Evolutionary conservation across 352 stramenopile species (phyloP), one percentile per base, ranked within the genome.

Genomic region (Phytophthora quininea): DNA sequence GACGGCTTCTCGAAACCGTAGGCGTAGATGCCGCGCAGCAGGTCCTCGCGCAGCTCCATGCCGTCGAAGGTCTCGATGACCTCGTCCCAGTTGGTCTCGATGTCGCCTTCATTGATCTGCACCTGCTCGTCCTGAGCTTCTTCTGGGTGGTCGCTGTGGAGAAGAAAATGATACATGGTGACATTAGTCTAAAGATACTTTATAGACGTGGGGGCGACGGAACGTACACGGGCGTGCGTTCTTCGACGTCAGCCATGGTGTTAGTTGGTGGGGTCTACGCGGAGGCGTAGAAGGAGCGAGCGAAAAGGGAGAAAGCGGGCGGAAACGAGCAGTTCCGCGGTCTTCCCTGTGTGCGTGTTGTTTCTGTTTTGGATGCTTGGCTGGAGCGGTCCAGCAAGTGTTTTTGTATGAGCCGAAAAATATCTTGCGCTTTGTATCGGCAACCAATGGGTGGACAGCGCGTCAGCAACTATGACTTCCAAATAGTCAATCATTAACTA

Each of bases 1-100:
- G 97, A 99, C 38, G 98, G 98, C 85, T 99, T 99, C 82, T 99
- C 98, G 75, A 99, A 99, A 97, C 98, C 98, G 84, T 99, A 99
- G 14, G 97, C 97, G 84, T 99, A 99, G 76, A 99, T 99, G 59
- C 98, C 98, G 67, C 97, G 90, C 32, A 99, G 93, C 47, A 99
- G 85, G 76, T 99, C 97, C 77, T 99, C 97, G 49, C 96, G 95
- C 54, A 99, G 80, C 37, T 98, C 93, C 97, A 99, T 99, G 68
- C 83, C 96, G 78, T 99, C 98, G 77, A 99, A 99, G 24, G 92
- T 97, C 72, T 99, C 94, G 67, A 99, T 98, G 38, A 97, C 91
- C 79, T 99, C 97, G 68, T 99, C 96, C 97, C 97, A 99, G 88
- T 99, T 99, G 62, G 96, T 98, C 71, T 98, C 93, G 70, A 99